Base-by-base conservation (phyloP, 179 eudicot species). In the Amaranthus tricolor region DNA sequence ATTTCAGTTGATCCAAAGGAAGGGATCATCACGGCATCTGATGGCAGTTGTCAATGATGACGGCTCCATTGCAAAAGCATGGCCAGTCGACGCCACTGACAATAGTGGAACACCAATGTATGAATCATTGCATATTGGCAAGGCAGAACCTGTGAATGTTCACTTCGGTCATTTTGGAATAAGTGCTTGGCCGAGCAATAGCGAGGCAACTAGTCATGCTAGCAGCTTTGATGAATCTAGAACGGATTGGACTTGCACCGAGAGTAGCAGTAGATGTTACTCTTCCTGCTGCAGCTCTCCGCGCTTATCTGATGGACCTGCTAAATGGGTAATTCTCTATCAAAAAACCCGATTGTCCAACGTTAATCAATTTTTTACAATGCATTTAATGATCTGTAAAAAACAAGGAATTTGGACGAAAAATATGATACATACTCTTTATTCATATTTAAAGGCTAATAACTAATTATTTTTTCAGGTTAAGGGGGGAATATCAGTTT, bases 51-150 rank as follows among this genome's bases (percentile, higher is more conserved):
- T 94, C 45, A 94, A 94, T 63, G 82, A 82, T 31, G 98, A 94
- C 75, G 98, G 98, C 8, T 90, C 98, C 72, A 97, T 94, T 76
- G 97, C 97, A 12, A 92, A 90, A 82, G 97, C 98, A 62, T 94
- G 98, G 98, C 97, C 98, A 64, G 92, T 93, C 77, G 80, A 88
- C 57, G 74, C 89, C 3, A 49, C 83, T 17, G 89, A 80, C 67
- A 68, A 71, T 71, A 83, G 79, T 51, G 95, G 89, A 55, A 78
- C 78, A 31, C 96, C 96, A 5, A 78, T 88, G 91, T 89, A 90
- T 81, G 95, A 89, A 19, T 96, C 93, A 0, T 62, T 94, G 85
- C 89, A 73, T 70, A 89, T 92, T 44, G 91, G 87, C 31, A 92
- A 74, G 79, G 94, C 92, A 62, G 97, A 94, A 75, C 89, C 96